These are phyloP conservation scores for Penicillium italicum DNA, from an alignment of 2,329 filamentous ascomycete species.

Conservation along the genomic window DNA sequence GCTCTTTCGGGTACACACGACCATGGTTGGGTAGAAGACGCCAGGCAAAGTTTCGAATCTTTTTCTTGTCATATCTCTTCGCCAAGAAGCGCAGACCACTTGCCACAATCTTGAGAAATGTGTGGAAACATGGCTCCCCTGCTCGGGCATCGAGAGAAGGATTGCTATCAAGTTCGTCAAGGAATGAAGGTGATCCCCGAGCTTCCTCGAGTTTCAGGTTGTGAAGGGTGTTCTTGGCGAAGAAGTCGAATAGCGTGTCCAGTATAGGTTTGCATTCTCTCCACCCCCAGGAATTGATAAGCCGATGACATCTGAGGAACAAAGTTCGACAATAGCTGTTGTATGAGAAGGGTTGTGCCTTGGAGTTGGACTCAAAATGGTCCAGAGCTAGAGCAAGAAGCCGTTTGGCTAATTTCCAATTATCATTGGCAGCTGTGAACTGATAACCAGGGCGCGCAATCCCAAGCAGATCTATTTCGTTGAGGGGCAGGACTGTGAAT, in stretches of 20 bases:
- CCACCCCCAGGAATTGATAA: constrained; percentile 58
- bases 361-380: constrained; percentile 45
- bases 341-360: constrained; percentile 42
- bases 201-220: constrained; percentile 52
- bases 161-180: constrained; percentile 48
- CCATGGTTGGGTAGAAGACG: constrained; percentile 59
- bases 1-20: constrained; percentile 58
- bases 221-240: constrained; percentile 51
- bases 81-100: constrained; percentile 49
- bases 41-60: constrained; percentile 55
- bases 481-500: constrained; percentile 53
- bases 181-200: constrained; percentile 52
- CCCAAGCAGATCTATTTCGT: constrained; percentile 52
- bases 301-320: constrained; percentile 51
- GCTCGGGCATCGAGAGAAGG: constrained; percentile 45
- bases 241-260: constrained; percentile 57
- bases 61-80: constrained; percentile 49
- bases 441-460: constrained; percentile 43
- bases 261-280: constrained; percentile 53
- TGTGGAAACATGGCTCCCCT: constrained; percentile 55
- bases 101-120: constrained; percentile 57
- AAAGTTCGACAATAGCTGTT: constrained; percentile 54
- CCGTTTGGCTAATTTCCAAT: constrained; percentile 50
- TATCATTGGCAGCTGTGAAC: constrained; percentile 41
- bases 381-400: constrained; percentile 49